These are phyloP conservation scores for Boletus sp. DNA, from an alignment of 1,284 basidiomycete genomes.

Conservation along the genomic window DNA sequence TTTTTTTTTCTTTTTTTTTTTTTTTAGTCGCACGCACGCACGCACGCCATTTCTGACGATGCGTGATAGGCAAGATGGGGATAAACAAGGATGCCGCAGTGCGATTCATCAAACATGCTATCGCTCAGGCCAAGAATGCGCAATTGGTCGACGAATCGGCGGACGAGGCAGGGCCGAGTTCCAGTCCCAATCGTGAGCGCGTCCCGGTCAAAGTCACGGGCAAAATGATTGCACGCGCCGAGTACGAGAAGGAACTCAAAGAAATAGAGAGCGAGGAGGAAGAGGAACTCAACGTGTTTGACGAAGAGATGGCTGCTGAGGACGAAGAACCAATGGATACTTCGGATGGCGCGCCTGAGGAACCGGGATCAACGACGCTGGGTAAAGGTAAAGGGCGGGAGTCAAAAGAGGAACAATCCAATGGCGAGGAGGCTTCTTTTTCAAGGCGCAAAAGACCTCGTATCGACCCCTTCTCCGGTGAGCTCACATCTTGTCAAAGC, in stretches of 20 bases:
- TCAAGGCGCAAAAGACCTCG: conserved; percentile 49
- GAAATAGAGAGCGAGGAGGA: conserved; percentile 44
- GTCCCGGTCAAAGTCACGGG: conserved; percentile 57
- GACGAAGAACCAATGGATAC: conserved; percentile 16
- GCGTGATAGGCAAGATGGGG: conserved; percentile 19
- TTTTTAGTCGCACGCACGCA: too few species aligned
- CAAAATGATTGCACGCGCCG: conserved; percentile 64
- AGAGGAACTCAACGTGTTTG: conserved; percentile 41
- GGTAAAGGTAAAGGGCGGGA: conserved; percentile 44
- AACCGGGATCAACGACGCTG: conserved; percentile 12
- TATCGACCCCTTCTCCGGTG: conserved; percentile 65
- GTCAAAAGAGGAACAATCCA: conserved; percentile 18
- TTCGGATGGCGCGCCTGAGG: conserved; percentile 5
- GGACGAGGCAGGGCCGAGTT: conserved; percentile 5
- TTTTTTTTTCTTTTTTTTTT: conserved; percentile 1
- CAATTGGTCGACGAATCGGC: conserved; percentile 31
- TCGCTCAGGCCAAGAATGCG: conserved; percentile 52
- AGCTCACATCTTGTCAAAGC: neutral
- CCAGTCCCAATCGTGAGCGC: conserved; percentile 22
- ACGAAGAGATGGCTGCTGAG: conserved; percentile 39
- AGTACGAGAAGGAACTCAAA: conserved; percentile 55
- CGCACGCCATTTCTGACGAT: neutral
- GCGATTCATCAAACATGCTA: conserved; percentile 81
- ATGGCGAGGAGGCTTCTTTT: conserved; percentile 16
- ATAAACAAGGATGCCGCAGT: conserved; percentile 74